Conservation (phyloP, 257 asterid genomes). For the Nicotiana undulata region DNA sequence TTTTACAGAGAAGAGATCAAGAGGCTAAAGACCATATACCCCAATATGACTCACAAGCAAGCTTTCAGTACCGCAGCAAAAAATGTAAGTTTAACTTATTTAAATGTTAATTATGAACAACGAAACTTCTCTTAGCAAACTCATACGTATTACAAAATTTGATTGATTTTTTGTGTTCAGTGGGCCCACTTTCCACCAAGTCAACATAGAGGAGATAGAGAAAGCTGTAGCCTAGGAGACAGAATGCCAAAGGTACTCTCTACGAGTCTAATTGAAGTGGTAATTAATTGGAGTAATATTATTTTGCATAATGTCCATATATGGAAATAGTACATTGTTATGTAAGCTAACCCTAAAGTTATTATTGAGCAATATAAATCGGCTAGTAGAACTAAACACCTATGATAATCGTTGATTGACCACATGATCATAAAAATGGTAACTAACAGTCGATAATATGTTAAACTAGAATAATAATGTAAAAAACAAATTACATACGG, state of each 20-base stretch:
- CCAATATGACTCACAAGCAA: slow-evolving; percentile 76
- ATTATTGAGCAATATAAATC: not conserved
- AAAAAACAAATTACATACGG: too few species aligned
- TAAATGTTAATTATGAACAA: too few species aligned
- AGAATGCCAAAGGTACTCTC: slow-evolving; percentile 9
- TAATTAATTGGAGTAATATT: not conserved
- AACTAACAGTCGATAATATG: too few species aligned
- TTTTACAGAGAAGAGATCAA: slow-evolving; percentile 54
- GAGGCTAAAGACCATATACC: slow-evolving; percentile 60
- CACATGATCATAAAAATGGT: too few species aligned
- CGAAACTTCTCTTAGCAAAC: too few species aligned
- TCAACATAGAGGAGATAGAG: slow-evolving; percentile 28
- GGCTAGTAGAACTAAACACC: not conserved
- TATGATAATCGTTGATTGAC: too few species aligned
- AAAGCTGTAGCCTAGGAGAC: slow-evolving; percentile 24
- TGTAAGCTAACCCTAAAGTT: not conserved
- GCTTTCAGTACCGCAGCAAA: slow-evolving; percentile 86
- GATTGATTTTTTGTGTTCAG: slow-evolving; percentile 18
- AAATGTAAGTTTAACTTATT: slow-evolving; percentile 29
- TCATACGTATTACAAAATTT: too few species aligned
- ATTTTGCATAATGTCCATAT: not conserved
- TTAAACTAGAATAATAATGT: too few species aligned
- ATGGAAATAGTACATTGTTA: not conserved
- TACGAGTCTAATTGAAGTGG: not conserved
- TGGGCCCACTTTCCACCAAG: slow-evolving; percentile 69